These are phyloP conservation scores for Neurospora sp. DNA, from an alignment of 495 filamentous ascomycete genomes.

Conservation along the genomic window DNA sequence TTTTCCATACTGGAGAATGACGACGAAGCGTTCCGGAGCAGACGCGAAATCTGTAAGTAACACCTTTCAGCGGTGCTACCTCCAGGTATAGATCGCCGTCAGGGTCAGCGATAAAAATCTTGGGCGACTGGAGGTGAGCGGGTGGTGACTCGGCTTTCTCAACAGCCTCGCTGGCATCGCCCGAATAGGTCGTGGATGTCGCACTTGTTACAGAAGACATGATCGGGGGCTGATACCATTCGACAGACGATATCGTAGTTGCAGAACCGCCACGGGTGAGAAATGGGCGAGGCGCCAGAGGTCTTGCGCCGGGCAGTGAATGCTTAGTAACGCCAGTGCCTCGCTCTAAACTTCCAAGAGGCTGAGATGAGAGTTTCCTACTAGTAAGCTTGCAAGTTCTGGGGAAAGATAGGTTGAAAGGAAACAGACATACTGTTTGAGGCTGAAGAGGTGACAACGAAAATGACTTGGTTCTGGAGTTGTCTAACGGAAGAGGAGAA, in stretches of 20 bases:
- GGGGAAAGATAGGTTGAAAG: no score
- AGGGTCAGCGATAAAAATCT: neutral
- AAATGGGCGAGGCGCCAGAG: no score
- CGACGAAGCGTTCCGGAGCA: conserved; percentile 13
- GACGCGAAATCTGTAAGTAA: conserved; percentile 8
- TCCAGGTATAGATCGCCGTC: neutral
- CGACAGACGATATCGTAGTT: neutral
- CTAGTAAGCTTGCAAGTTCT: no score
- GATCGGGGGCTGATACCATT: neutral
- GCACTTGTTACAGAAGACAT: neutral
- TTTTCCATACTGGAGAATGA: conserved; percentile 18
- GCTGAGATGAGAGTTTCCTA: no score
- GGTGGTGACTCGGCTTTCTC: neutral
- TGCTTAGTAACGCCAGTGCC: no score
- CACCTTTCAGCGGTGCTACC: neutral
- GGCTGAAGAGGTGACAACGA: no score
- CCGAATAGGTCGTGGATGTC: neutral
- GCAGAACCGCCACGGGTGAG: no score
- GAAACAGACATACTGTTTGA: no score
- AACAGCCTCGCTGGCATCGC: neutral
- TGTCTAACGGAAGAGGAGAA: no score
- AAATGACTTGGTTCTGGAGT: no score
- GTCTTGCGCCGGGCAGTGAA: no score
- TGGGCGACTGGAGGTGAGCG: neutral
- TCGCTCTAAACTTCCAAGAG: no score